Evolutionary conservation across 108 stramenopile species (phyloP), one percentile per base, ranked within the genome.

Genomic region (Cyclotella atomus): DNA sequence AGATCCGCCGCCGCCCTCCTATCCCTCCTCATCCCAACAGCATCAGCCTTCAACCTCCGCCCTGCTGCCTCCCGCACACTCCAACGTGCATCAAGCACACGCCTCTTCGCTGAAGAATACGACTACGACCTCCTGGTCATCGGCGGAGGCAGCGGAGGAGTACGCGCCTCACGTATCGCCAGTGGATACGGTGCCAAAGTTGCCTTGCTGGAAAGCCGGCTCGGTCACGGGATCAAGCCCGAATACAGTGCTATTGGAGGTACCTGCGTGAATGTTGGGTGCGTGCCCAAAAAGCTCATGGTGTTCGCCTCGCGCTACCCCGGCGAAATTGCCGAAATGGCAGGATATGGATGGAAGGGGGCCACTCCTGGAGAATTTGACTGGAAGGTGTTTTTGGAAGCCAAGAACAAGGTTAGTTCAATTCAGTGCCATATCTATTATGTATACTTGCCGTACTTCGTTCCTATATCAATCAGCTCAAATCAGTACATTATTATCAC

Each of bases 191-290:
- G 92, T 32, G 92, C 92, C 62, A 89, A 86, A 63, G 92, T 94
- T 16, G 90, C 88, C 2, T 57, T 92, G 24, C 61, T 92, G 45
- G 91, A 92, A 33, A 70, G 63, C 14, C 36, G 68, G 20, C 25
- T 76, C 32, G 30, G 33, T 1, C 82, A 80, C 34, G 85, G 78
- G 21, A 44, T 72, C 3, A 60, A 55, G 45, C 72, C 83, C 29
- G 44, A 68, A 14, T 82, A 78, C 45, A 64, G 59, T 17, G 79
- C 72, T 24, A 72, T 89, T 68, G 91, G 91, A n/a, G 91, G 91
- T 19, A 92, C 91, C 14, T 90, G 91, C 61, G 91, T 92, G 14
- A 93, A 93, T 47, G 91, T 93, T 28, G 92, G 76, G 28, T 85
- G 84, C 64, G 84, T 85, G 44, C 84, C 84, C 47, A 85, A 79